Conservation (phyloP, 768 basidiomycete genomes). For the Phanerochaete sordida region DNA sequence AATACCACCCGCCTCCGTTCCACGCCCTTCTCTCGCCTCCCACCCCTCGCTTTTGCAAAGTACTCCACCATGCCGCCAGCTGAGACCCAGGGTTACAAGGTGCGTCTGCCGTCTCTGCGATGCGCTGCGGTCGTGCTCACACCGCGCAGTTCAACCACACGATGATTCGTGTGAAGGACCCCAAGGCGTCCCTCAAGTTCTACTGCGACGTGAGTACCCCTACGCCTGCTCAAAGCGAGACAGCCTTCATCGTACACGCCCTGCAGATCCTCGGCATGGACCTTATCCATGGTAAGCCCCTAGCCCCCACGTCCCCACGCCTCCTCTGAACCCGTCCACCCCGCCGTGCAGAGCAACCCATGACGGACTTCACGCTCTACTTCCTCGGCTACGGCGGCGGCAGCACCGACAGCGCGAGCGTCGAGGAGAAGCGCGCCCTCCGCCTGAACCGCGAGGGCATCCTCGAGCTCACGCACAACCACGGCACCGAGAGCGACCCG, state of each 20-base stretch:
- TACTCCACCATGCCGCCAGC: conserved; percentile 3
- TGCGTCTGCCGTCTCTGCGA: neutral
- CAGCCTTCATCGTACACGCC: neutral
- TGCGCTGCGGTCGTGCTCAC: neutral
- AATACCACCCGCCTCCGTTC: neutral
- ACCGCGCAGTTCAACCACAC: conserved; percentile 71
- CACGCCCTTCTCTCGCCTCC: neutral
- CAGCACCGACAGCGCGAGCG: conserved; percentile 45
- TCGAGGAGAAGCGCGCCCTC: conserved; percentile 49
- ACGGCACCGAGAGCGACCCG: conserved; percentile 81
- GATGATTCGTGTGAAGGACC: conserved; percentile 88
- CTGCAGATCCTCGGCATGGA: conserved; percentile 71
- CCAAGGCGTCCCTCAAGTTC: conserved; percentile 78
- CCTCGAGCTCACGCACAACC: conserved; percentile 86
- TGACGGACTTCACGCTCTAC: conserved; percentile 62
- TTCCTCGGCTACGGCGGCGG: conserved; percentile 72
- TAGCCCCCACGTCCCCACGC: too few relatives aligned
- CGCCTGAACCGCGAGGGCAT: conserved; percentile 70
- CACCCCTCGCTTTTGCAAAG: neutral
- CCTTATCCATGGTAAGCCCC: conserved; percentile 35
- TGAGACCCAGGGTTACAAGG: conserved; percentile 4
- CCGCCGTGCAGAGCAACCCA: neutral
- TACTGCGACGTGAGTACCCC: conserved; percentile 62
- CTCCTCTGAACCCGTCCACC: neutral
- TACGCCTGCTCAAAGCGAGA: neutral